A percentile compares a stretch with the other conserved stretches of the same genome.
phyloP scores from a whole-genome alignment of 768 basidiomycete genomes.

The Termitomyces heimii region DNA sequence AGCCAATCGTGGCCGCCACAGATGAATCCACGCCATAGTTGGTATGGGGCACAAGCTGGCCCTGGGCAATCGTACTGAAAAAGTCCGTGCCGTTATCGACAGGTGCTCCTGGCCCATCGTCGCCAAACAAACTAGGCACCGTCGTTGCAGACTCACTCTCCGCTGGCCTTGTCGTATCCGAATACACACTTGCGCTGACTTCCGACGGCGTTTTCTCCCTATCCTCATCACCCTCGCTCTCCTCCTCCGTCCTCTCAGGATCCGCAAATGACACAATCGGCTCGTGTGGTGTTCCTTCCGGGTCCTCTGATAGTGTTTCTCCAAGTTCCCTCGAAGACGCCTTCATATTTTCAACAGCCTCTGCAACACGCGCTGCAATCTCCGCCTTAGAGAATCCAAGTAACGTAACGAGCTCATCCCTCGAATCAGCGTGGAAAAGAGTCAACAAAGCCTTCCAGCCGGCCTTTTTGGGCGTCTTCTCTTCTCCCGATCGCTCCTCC shows the following conservation, averaged over 20 bases:
- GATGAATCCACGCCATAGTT: slow-evolving; percentile 82
- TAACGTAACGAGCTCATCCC: slow-evolving; percentile 85
- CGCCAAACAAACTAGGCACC: slow-evolving; percentile 83
- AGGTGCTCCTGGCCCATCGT: slow-evolving; percentile 65
- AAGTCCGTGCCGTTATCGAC: slow-evolving; percentile 74
- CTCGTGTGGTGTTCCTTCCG: slow-evolving; percentile 48
- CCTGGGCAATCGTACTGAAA: slow-evolving; percentile 64
- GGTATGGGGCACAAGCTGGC: slow-evolving; percentile 63
- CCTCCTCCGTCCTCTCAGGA: slow-evolving; percentile 49
- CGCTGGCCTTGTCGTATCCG: slow-evolving; percentile 52
- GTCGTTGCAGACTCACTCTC: slow-evolving; percentile 82
- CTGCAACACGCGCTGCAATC: slow-evolving; percentile 69
- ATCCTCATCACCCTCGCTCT: slow-evolving; percentile 26
- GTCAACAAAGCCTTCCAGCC: slow-evolving; percentile 88
- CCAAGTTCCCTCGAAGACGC: slow-evolving; percentile 28
- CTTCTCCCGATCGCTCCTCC: slow-evolving; percentile 43
- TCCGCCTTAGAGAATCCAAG: slow-evolving; percentile 92
- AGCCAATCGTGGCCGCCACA: slow-evolving; percentile 94
- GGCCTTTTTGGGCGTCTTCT: slow-evolving; percentile 30
- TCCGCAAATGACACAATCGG: slow-evolving; percentile 84
- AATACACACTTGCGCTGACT: slow-evolving; percentile 56
- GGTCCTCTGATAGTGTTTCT: slow-evolving; percentile 29
- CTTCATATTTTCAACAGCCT: slow-evolving; percentile 75
- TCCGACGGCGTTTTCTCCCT: slow-evolving; percentile 65
- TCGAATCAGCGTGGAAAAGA: slow-evolving; percentile 83